Evolutionary conservation across 208 protist species (phyloP).

Genomic region (Wallacemonas sp.): DNA sequence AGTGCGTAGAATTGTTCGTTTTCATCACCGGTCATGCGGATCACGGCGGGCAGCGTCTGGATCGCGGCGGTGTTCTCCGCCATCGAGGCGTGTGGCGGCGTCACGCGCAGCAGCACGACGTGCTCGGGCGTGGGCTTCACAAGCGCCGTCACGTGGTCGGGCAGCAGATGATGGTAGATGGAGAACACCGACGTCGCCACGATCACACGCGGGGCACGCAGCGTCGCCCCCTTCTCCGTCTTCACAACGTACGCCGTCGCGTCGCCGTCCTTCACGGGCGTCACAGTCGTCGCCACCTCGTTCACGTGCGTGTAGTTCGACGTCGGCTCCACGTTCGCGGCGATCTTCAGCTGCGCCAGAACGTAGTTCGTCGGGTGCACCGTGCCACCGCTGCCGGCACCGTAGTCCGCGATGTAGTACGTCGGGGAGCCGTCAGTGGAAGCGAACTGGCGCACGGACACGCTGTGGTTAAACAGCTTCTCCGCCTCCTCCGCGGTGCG

Average conservation of each 20-base stretch:
- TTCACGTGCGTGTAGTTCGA: slow-evolving; percentile 15
- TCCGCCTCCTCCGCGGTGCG: slow-evolving; percentile 12
- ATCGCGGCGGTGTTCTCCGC: slow-evolving; percentile 20
- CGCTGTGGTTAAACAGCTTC: slow-evolving; percentile 15
- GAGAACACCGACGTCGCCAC: slow-evolving; percentile 24
- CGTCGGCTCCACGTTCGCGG: slow-evolving; percentile 9
- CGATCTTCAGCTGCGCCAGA: slow-evolving; percentile 21
- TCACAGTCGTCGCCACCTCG: slow-evolving; percentile 13
- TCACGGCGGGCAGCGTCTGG: slow-evolving; percentile 18
- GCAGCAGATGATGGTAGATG: slow-evolving; percentile 21
- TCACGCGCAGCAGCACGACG: slow-evolving; percentile 23
- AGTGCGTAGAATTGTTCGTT: slow-evolving; percentile 27
- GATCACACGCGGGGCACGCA: slow-evolving; percentile 20
- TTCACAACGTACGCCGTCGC: slow-evolving; percentile 17
- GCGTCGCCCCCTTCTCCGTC: slow-evolving; percentile 16
- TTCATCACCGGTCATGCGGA: slow-evolving; percentile 15
- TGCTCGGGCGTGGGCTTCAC: slow-evolving; percentile 10
- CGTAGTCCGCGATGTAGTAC: slow-evolving; percentile 31
- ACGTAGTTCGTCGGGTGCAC: slow-evolving; percentile 30
- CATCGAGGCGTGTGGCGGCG: slow-evolving; percentile 8
- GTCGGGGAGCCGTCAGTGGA: slow-evolving; percentile 8
- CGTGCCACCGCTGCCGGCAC: slow-evolving; percentile 18
- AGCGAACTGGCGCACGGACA: slow-evolving; percentile 20
- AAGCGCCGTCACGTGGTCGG: background rate
- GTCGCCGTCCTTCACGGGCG: background rate